A percentile compares a stretch with the other conserved stretches of the same genome.
phyloP scores from a whole-genome alignment of 1,284 basidiomycete species.

The Mycena sp. region DNA sequence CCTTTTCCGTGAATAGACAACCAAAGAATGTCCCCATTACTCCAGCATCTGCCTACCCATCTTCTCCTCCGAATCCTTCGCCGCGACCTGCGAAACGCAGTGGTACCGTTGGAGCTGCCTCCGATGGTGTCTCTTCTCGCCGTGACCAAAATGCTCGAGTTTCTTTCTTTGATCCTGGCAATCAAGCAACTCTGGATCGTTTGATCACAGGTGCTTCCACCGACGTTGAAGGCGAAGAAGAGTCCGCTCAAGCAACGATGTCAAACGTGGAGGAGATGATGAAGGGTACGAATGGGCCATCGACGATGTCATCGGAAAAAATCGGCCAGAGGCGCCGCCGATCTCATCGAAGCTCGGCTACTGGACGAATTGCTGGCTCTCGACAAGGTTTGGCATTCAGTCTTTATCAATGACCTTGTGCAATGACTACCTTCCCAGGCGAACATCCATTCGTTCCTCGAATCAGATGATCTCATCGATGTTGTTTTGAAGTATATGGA shows the following conservation, averaged over 20 bases:
- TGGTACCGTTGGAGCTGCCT: conserved; percentile 13
- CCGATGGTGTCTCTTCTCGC: conserved; percentile 39
- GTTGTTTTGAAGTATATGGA: conserved; percentile 92
- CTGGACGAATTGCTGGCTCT: conserved; percentile 89
- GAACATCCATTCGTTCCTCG: conserved; percentile 96
- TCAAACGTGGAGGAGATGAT: conserved; percentile 97
- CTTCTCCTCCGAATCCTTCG: conserved; percentile 12
- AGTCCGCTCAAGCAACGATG: conserved; percentile 82
- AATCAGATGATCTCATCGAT: conserved; percentile 88
- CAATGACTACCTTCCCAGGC: conserved; percentile 61
- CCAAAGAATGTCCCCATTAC: conserved; percentile 3
- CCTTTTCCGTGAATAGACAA: background rate
- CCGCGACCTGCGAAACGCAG: conserved; percentile 31
- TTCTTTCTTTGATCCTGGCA: conserved; percentile 82
- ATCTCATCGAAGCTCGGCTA: conserved; percentile 88
- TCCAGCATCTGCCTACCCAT: conserved; percentile 1
- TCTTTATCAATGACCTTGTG: conserved; percentile 8
- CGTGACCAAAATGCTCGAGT: conserved; percentile 75
- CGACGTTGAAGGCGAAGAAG: conserved; percentile 72
- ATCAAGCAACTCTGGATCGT: conserved; percentile 78
- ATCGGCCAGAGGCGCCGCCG: conserved; percentile 77
- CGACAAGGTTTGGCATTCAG: conserved; percentile 73
- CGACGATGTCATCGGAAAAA: conserved; percentile 73
- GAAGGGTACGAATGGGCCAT: conserved; percentile 97
- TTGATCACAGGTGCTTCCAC: conserved; percentile 67